Evolutionary conservation across 768 basidiomycete species (phyloP).

Genomic region (Neoboletus brunneissimus): DNA sequence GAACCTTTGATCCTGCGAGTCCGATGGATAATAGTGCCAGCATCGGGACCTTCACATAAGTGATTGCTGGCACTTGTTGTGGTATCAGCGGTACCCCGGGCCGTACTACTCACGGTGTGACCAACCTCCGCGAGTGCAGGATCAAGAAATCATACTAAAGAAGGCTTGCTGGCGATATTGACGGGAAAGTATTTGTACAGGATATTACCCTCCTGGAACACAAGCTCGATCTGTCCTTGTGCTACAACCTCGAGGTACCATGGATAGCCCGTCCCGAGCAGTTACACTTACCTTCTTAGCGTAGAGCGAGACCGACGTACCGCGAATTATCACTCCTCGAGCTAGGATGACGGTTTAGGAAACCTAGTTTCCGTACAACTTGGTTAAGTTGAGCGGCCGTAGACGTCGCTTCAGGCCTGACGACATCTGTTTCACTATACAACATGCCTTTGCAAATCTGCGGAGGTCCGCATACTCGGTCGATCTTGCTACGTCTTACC

Average conservation of each 20-base stretch:
- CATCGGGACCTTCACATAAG: too few species aligned
- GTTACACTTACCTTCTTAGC: neutral
- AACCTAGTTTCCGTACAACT: neutral
- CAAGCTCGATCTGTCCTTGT: too few species aligned
- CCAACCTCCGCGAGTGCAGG: too few species aligned
- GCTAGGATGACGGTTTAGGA: neutral
- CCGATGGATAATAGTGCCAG: too few species aligned
- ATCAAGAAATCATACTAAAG: too few species aligned
- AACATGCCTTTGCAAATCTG: neutral
- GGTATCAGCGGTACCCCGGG: neutral
- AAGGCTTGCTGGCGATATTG: neutral
- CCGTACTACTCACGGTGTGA: neutral
- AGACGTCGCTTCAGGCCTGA: neutral
- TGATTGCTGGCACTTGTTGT: neutral
- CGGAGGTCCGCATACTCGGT: neutral
- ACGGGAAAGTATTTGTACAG: slow-evolving; percentile 50
- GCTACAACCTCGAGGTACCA: too few species aligned
- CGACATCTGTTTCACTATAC: neutral
- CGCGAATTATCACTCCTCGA: neutral
- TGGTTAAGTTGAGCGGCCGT: neutral
- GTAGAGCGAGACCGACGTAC: neutral
- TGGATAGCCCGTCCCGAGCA: neutral
- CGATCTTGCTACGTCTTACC: neutral
- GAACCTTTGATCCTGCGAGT: neutral
- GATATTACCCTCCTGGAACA: slow-evolving; percentile 32